These are phyloP conservation scores for Lunasporangiospora selenospora DNA, from an alignment of 192 early-diverging fungal genomes.

Conservation along the genomic window DNA sequence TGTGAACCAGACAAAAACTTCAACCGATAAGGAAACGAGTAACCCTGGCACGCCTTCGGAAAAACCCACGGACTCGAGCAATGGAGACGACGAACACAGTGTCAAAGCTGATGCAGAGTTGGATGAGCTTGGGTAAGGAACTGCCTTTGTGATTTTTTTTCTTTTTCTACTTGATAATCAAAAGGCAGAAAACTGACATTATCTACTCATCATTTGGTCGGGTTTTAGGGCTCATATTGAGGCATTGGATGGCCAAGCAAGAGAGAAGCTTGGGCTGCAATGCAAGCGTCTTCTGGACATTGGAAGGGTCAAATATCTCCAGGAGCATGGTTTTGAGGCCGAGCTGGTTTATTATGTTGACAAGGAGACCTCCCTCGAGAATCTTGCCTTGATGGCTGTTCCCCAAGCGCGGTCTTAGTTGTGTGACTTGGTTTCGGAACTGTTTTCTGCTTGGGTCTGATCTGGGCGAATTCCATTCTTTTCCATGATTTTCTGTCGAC, in stretches of 20 bases:
- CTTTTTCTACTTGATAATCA: conserved; percentile 1
- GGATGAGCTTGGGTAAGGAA: conserved; percentile 53
- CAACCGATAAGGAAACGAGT: conserved; percentile 27
- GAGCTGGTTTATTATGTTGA: conserved; percentile 81
- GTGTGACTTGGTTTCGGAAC: neutral
- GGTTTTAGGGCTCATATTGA: conserved; percentile 71
- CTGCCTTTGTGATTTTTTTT: conserved; percentile 1
- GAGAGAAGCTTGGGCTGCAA: conserved; percentile 69
- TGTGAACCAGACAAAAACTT: conserved; percentile 42
- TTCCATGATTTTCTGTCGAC: conserved; percentile 44
- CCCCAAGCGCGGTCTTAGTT: conserved; percentile 6
- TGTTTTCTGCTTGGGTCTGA: conserved; percentile 18
- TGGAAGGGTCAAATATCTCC: conserved; percentile 68
- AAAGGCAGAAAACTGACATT: too few relatives aligned
- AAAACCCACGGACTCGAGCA: conserved; percentile 28
- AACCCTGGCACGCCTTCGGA: conserved; percentile 21
- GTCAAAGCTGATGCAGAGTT: conserved; percentile 39
- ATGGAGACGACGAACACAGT: conserved; percentile 40
- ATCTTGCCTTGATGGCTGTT: conserved; percentile 71
- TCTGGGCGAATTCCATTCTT: conserved; percentile 7
- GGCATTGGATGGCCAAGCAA: conserved; percentile 63
- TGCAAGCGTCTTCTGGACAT: conserved; percentile 83
- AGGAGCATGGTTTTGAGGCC: conserved; percentile 63
- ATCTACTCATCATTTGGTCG: neutral
- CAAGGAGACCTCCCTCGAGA: conserved; percentile 70